Evolutionary conservation across 2,329 filamentous ascomycete species (phyloP).

Genomic region (Fusarium keratoplasticum): DNA sequence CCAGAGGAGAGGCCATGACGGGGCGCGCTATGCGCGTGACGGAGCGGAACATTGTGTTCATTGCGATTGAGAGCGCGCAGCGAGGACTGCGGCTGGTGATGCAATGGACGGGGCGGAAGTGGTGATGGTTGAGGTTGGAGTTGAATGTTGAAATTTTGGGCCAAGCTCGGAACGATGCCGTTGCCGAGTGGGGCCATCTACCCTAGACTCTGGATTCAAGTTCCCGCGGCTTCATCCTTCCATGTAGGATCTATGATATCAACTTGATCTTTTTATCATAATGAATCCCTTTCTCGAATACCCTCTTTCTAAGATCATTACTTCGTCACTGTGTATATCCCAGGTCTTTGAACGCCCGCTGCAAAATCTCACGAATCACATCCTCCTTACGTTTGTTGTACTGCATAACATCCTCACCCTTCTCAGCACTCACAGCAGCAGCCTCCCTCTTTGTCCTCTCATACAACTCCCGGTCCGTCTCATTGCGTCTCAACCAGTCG

Average conservation of each 20-base stretch:
- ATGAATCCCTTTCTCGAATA: background rate
- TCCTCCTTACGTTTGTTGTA: slow-evolving; percentile 58
- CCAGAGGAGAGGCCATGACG: slow-evolving; percentile 38
- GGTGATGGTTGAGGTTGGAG: slow-evolving; percentile 32
- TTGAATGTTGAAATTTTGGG: slow-evolving; percentile 43
- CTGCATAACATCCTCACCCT: slow-evolving; percentile 46
- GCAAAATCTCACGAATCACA: slow-evolving; percentile 53
- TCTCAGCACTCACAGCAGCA: slow-evolving; percentile 41
- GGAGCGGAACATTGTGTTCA: slow-evolving; percentile 45
- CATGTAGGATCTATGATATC: background rate
- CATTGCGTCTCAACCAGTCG: slow-evolving; percentile 55
- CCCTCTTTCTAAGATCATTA: background rate
- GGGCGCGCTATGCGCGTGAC: slow-evolving; percentile 49
- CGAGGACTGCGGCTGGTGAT: slow-evolving; percentile 27
- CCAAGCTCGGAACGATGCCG: slow-evolving; percentile 37
- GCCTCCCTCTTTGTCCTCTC: slow-evolving; percentile 52
- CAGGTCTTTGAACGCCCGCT: slow-evolving; percentile 42
- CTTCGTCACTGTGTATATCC: slow-evolving; percentile 25
- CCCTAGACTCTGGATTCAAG: slow-evolving; percentile 28
- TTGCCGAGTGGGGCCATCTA: slow-evolving; percentile 29
- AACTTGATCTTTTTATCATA: background rate
- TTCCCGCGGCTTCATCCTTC: background rate
- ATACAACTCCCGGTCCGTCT: slow-evolving; percentile 55
- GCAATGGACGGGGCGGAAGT: slow-evolving; percentile 16
- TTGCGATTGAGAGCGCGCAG: slow-evolving; percentile 23